Conservation (phyloP, 192 early-diverging fungal genomes). For the Phlyctochytrium bullatum region DNA sequence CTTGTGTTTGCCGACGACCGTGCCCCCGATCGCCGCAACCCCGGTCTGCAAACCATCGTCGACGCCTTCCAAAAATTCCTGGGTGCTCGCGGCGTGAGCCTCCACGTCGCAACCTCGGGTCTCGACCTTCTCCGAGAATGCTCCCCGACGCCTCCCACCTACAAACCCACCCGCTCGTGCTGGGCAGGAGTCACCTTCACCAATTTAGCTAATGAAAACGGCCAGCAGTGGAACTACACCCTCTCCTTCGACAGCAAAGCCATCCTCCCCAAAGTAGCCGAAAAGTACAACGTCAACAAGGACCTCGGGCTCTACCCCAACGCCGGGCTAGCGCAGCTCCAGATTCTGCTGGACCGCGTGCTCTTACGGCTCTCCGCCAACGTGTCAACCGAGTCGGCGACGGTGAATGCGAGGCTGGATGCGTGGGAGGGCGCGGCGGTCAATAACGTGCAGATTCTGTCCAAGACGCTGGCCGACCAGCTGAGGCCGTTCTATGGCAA, state of each 20-base stretch:
- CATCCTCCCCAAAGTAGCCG: neutral
- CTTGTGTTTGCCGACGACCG: neutral
- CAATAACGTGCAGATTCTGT: neutral
- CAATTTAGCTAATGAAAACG: neutral
- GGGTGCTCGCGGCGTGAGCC: neutral
- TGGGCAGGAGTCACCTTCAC: neutral
- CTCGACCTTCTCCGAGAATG: neutral
- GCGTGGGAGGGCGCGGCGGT: neutral
- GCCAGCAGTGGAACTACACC: constrained; percentile 3
- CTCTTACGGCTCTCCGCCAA: neutral
- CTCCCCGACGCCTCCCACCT: neutral
- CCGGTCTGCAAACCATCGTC: neutral
- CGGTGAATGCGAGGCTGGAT: neutral
- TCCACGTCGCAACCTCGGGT: neutral
- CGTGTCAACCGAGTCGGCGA: neutral
- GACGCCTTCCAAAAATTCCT: neutral
- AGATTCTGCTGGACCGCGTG: neutral
- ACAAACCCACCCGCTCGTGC: neutral
- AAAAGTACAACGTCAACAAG: neutral
- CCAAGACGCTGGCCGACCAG: neutral
- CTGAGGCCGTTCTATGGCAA: neutral
- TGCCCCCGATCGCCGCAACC: neutral
- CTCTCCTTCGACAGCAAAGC: neutral
- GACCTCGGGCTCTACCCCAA: neutral
- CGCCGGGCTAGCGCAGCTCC: neutral